phyloP scores from a whole-genome alignment of 495 filamentous ascomycete genomes.

The Hyaloscypha variabilis region DNA sequence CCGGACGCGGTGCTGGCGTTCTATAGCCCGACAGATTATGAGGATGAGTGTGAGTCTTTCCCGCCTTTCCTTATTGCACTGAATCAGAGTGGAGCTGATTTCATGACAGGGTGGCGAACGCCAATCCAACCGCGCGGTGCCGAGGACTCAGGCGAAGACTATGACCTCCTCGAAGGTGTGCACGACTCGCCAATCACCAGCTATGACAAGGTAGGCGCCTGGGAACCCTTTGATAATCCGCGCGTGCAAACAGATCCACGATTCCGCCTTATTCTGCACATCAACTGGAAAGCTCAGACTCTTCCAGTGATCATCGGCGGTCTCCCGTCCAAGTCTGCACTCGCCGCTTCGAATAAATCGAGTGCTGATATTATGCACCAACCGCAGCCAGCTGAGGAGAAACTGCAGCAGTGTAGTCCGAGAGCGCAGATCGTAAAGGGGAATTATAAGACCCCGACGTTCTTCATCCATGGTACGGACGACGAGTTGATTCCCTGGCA shows the following conservation, averaged over 20 bases:
- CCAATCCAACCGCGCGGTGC: neutral
- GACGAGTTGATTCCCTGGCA: constrained; percentile 53
- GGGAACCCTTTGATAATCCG: constrained; percentile 22
- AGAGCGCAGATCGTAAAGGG: constrained; percentile 41
- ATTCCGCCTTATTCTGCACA: constrained; percentile 40
- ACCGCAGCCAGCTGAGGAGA: constrained; percentile 29
- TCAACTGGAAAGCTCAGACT: constrained; percentile 44
- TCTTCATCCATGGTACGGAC: constrained; percentile 46
- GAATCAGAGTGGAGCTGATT: too few species aligned
- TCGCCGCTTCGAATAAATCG: neutral
- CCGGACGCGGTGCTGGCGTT: constrained; percentile 55
- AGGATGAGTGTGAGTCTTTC: too few species aligned
- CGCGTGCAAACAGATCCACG: constrained; percentile 35
- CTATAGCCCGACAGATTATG: constrained; percentile 53
- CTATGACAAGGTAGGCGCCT: constrained; percentile 10
- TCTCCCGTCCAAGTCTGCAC: constrained; percentile 26
- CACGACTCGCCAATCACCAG: constrained; percentile 36
- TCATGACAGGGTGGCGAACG: constrained; percentile 1
- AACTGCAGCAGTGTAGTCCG: constrained; percentile 38
- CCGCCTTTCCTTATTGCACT: too few species aligned
- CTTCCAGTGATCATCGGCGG: constrained; percentile 42
- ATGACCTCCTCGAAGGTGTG: constrained; percentile 35
- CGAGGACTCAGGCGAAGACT: neutral
- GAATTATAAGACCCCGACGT: constrained; percentile 46
- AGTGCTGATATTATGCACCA: constrained; percentile 15